Evolutionary conservation across 257 asterid genomes (phyloP), one percentile per base, ranked within the genome.

Genomic region (Gentiana dahurica): DNA sequence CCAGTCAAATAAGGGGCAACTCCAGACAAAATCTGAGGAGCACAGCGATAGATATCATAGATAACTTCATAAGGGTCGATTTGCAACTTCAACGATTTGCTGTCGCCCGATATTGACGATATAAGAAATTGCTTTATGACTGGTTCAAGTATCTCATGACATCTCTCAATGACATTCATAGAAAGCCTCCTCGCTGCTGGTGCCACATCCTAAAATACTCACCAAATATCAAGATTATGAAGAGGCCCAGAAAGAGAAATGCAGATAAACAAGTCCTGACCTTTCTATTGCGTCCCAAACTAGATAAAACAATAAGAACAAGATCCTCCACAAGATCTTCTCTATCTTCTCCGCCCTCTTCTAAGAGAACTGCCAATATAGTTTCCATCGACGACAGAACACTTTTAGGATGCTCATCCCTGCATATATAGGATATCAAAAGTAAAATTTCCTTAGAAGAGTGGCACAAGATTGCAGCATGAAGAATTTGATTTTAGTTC

Each of bases 1-100:
- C 92, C 97, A n/a, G 94, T 89, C 64, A 92, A 74, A 73, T 83
- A 86, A 62, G 99, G 94, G 65, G 86, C 87, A 65, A 86, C 94
- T 74, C 99, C 97, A 48, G 84, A 75, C 66, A 92, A 68, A 54
- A 86, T 79, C 63, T 86, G 91, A 62, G 97, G 97, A 63, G 91
- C 89, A 72, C 86, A 84, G 12, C 68, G 71, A 65, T 75, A 81
- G 66, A 89, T 77, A 68, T 92, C 82, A 67, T 92, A 85, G 56
- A 92, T 75, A 62, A 89, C 91, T 61, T 77, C 81, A 59, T 81
- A 83, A 73, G 82, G 79, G 69, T 82, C 87, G 55, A 82, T 74
- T 64, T 83, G 81, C 74, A 71, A 58, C 57, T 84, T 79, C 49
- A 52, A 63, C 59, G 85, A 70, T 54, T 72, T 76, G 78, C 73